A percentile compares a stretch with the other conserved stretches of the same genome.
These are phyloP conservation scores for Fraxinus latifolia DNA, from an alignment of 305 asterid genomes.

Conservation along the genomic window DNA sequence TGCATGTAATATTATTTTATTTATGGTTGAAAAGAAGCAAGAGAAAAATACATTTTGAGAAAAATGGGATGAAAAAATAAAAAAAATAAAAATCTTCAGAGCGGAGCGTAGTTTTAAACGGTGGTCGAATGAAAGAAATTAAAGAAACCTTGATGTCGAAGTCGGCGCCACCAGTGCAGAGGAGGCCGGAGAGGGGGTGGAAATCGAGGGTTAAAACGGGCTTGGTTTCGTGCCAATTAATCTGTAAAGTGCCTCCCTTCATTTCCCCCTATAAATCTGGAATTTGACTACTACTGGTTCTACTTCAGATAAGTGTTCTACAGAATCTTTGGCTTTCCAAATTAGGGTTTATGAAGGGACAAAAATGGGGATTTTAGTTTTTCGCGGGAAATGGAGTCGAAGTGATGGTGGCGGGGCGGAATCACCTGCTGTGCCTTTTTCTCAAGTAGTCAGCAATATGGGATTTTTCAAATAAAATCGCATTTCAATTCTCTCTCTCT, in stretches of 20 bases:
- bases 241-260: constrained; percentile 93
- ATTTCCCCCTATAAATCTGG: constrained; percentile 24
- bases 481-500: neutral
- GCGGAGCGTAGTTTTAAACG: neutral
- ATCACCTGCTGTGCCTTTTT: neutral
- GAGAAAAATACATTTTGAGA: neutral
- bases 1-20: neutral
- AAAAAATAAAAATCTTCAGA: neutral
- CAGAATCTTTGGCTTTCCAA: neutral
- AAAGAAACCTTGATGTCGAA: constrained; percentile 74
- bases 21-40: neutral
- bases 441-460: neutral
- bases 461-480: constrained; percentile 4
- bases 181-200: constrained; percentile 63
- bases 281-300: neutral
- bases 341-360: constrained; percentile 31
- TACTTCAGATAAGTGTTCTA: neutral
- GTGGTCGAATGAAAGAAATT: neutral
- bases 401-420: neutral
- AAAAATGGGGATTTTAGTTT: constrained; percentile 13
- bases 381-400: constrained; percentile 33
- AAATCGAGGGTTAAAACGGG: constrained; percentile 94
- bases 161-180: constrained; percentile 97
- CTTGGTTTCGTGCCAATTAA: constrained; percentile 93
- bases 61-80: neutral